Evolutionary conservation across 2,329 filamentous ascomycete genomes (phyloP), one percentile per base, ranked within the genome.

Genomic region (Hypoxylon sp.): DNA sequence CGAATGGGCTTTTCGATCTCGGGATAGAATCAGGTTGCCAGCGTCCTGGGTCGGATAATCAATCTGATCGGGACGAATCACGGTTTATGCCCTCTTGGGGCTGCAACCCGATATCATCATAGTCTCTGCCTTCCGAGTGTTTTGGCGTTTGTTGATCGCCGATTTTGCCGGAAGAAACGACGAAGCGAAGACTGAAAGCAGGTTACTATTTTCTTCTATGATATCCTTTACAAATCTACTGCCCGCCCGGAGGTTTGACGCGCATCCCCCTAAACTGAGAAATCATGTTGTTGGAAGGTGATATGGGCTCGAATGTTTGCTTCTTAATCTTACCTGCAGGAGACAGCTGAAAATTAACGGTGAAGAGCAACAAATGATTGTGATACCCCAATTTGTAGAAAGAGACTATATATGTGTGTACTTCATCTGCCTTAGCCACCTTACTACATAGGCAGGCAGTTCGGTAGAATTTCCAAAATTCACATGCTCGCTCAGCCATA

Each of bases 21-120:
- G 48, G 37, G 29, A 54, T 47, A 44, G 55, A 52, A 52, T 52
- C 24, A 50, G 42, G 37, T 51, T 19, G 56, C 56, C 61, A 48
- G 31, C 51, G 6, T 35, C 31, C 39, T 52, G 58, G 62, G 35
- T 66, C 55, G 46, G 35, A 47, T 47, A 69, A 64, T 52, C 53
- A 69, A 59, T 64, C 19, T 64, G 47, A 58, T 57, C 54, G 24
- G 39, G 46, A 17, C 58, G 55, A 69, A 54, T 67, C 58, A 69
- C 56, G n/a, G n/a, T 32, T 19, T n/a, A 11, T 11, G n/a, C 24
- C n/a, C 11, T 46, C 37, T 61, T 52, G 21, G 17, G 17, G 31
- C 47, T 39, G 35, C 29, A 37, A 29, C 31, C 19, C 27, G 27
- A 60, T 58, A 54, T 52, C 37, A 24, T 61, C 48, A 27, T 55